Evolutionary conservation across 768 basidiomycete genomes (phyloP), one percentile per base, ranked within the genome.

Genomic region (Jaapia argillacea): DNA sequence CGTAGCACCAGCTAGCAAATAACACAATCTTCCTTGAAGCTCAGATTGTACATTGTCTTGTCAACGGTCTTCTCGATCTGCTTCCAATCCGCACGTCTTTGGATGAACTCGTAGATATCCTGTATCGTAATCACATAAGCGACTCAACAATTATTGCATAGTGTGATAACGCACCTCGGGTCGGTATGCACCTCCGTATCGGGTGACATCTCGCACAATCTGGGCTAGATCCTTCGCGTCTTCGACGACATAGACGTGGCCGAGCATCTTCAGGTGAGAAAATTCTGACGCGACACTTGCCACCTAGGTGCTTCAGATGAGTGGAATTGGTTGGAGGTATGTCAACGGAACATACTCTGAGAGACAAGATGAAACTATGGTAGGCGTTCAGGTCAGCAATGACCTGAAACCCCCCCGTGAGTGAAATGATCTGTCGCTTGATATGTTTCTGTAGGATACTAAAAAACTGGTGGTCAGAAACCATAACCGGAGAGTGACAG

Each of bases 371-470:
- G 61, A 99, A 99, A 0, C 75, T 61, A 60, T 96, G 79, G 60
- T 99, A 99, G 3, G 85, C 78, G 60, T 98, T 99, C 47, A 99
- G 65, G 60, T 99, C 96, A 2, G 93, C 85, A 49, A 99, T 97
- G 47, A 97, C 81, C 51, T 91, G 89, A 62, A 98, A 94, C 0
- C 94, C 94, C 13, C 96, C 96, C 44, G 69, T 78, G 26, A 96
- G 71, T 1, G 93, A 97, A 40, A 98, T 92, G 54, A 98, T 99
- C 58, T 97, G 92, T 1, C 92, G 75, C 58, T 99, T 98, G 60
- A 98, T 82, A 53, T 97, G 94, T 53, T 94, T 91, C 57, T 97
- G 92, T 24, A 98, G 59, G 55, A 98, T 93, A 14, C 93, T 94
- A 42, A 7, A 41, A 13, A 31, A 25, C 25, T 21, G 16, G 28